Conservation (phyloP, 495 filamentous ascomycete genomes). For the Amphirosellinia nigrospora region DNA sequence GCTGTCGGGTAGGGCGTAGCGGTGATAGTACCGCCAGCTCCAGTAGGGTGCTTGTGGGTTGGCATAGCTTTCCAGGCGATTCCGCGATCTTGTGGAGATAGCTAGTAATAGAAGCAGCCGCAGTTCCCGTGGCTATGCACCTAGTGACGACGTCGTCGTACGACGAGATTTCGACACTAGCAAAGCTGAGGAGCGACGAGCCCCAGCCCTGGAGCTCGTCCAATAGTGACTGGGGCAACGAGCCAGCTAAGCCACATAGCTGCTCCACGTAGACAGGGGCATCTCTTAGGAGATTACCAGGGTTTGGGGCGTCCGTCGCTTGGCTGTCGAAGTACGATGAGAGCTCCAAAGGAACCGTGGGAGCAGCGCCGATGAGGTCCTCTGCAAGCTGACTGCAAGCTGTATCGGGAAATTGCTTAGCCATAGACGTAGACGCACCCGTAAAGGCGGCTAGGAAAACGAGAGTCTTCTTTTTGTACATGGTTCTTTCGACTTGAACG, state of each 20-base stretch:
- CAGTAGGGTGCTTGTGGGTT: neutral
- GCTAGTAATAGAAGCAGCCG: constrained; percentile 11
- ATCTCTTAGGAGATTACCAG: neutral
- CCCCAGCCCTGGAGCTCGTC: neutral
- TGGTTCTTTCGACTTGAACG: no score
- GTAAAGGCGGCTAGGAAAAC: neutral
- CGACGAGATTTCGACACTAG: neutral
- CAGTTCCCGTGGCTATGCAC: neutral
- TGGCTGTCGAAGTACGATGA: neutral
- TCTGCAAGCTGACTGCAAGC: neutral
- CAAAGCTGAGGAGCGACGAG: neutral
- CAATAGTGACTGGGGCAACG: neutral
- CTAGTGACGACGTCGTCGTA: constrained; percentile 1
- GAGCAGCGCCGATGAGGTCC: neutral
- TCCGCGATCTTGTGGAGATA: constrained; percentile 2
- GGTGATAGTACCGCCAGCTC: neutral
- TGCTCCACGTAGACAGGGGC: neutral
- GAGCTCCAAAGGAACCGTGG: neutral
- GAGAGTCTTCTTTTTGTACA: constrained; percentile 9
- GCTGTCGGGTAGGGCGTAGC: neutral
- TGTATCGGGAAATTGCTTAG: neutral
- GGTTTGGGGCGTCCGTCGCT: neutral
- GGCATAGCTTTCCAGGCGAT: neutral
- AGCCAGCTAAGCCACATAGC: neutral
- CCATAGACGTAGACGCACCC: neutral